Percentiles rank a stretch among this genome's conserved stretches.
These are phyloP conservation scores for Colletotrichum caudatum DNA, from an alignment of 2,329 filamentous ascomycete genomes.

Conservation along the genomic window DNA sequence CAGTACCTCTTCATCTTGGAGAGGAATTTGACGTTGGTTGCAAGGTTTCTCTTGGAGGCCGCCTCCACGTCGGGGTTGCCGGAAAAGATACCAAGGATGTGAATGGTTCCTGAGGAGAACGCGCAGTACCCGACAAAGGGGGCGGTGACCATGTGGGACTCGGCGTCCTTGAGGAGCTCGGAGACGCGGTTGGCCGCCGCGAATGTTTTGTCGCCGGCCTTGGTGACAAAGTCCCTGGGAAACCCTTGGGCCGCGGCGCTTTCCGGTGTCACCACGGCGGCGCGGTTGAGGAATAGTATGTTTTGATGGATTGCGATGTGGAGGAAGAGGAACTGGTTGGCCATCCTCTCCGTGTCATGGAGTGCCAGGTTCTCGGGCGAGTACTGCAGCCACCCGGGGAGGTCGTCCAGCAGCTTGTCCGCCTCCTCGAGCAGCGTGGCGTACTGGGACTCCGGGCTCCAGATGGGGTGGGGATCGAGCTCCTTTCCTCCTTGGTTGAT, in stretches of 20 bases:
- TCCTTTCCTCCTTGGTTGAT: constrained; percentile 91
- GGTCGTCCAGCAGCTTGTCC: constrained; percentile 74
- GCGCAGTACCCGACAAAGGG: constrained; percentile 96
- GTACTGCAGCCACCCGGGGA: constrained; percentile 81
- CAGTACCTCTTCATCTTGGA: constrained; percentile 97
- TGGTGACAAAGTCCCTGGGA: constrained; percentile 81
- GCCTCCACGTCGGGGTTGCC: constrained; percentile 81
- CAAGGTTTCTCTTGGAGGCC: constrained; percentile 84
- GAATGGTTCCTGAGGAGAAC: constrained; percentile 93
- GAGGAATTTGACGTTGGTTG: constrained; percentile 89
- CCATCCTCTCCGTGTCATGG: constrained; percentile 85
- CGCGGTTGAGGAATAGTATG: constrained; percentile 88
- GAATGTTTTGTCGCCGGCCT: constrained; percentile 80
- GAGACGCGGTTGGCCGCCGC: constrained; percentile 90
- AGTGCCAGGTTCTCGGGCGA: constrained; percentile 84
- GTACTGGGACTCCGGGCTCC: constrained; percentile 85
- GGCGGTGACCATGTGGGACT: constrained; percentile 83
- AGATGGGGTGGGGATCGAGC: constrained; percentile 80
- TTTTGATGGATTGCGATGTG: constrained; percentile 93
- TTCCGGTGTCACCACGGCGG: constrained; percentile 79
- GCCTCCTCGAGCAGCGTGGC: constrained; percentile 76
- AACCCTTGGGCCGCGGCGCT: constrained; percentile 75
- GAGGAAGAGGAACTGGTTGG: constrained; percentile 92
- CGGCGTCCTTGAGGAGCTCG: constrained; percentile 81
- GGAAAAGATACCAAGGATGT: constrained; percentile 91